Evolutionary conservation across 805 yeast species (phyloP).

Genomic region (Ascoidea asiatica): DNA sequence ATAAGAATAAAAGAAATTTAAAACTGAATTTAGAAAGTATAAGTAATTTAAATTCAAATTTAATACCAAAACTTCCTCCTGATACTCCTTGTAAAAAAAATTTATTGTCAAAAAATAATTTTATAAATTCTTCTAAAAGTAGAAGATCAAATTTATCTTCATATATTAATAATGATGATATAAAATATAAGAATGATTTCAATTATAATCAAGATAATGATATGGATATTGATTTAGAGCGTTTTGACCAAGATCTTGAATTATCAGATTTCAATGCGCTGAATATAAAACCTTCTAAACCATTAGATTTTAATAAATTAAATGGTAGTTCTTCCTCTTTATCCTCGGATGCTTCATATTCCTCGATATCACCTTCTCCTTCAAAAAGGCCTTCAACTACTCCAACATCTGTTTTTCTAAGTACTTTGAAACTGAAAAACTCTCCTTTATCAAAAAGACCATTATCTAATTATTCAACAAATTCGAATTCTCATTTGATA

Average conservation of each 20-base stretch:
- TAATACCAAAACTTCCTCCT: neutral
- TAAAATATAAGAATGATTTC: neutral
- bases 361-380: neutral
- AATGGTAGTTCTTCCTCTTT: neutral
- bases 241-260: neutral
- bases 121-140: too few relatives aligned
- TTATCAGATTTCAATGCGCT: neutral
- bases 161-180: too few relatives aligned
- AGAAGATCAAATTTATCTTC: neutral
- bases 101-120: neutral
- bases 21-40: neutral
- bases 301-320: too few relatives aligned
- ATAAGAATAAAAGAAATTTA: neutral
- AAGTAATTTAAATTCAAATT: neutral
- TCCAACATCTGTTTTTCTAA: neutral
- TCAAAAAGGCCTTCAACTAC: neutral
- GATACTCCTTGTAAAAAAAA: slow-evolving; percentile 5
- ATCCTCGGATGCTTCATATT: too few relatives aligned
- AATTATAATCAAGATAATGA: neutral
- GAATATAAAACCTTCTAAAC: neutral
- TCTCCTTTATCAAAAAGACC: neutral
- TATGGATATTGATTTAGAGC: neutral
- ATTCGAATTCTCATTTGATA: too few relatives aligned
- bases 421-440: neutral
- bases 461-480: neutral